Evolutionary conservation across 169 alveolate species (phyloP).

Genomic region (Plasmodium gallinaceum): DNA sequence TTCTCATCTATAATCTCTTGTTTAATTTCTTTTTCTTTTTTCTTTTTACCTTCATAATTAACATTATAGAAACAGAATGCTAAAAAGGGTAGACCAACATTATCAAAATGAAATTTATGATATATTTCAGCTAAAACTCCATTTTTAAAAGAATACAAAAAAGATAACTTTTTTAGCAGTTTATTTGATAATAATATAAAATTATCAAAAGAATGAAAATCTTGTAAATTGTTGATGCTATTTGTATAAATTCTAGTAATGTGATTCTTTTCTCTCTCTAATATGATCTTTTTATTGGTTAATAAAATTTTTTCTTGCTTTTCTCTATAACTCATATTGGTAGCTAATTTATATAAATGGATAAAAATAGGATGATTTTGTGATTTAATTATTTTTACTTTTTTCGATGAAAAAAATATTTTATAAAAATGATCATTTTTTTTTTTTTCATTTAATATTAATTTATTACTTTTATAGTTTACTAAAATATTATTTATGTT

Average conservation of each 20-base stretch:
- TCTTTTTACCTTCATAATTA: neutral
- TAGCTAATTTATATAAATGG: slow-evolving; percentile 73
- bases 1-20: neutral
- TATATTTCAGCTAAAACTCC: slow-evolving; percentile 61
- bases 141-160: slow-evolving; percentile 57
- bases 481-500: slow-evolving; percentile 29
- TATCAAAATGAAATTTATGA: slow-evolving; percentile 59
- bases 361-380: slow-evolving; percentile 75
- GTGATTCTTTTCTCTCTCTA: slow-evolving; percentile 63
- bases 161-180: slow-evolving; percentile 34
- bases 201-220: slow-evolving; percentile 48
- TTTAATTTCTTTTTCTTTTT: neutral
- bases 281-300: slow-evolving; percentile 45
- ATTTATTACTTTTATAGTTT: slow-evolving; percentile 2
- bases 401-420: slow-evolving; percentile 73
- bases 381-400: slow-evolving; percentile 74
- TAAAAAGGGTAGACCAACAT: slow-evolving; percentile 54
- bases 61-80: slow-evolving; percentile 62
- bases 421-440: slow-evolving; percentile 70
- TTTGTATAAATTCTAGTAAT: slow-evolving; percentile 64
- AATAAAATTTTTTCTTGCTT: slow-evolving; percentile 55
- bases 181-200: slow-evolving; percentile 59
- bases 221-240: slow-evolving; percentile 59
- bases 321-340: slow-evolving; percentile 53
- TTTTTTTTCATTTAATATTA: slow-evolving; percentile 52